These are phyloP conservation scores for Magnusiomyces fungicola DNA, from an alignment of 1,139 yeast species.

Conservation along the genomic window DNA sequence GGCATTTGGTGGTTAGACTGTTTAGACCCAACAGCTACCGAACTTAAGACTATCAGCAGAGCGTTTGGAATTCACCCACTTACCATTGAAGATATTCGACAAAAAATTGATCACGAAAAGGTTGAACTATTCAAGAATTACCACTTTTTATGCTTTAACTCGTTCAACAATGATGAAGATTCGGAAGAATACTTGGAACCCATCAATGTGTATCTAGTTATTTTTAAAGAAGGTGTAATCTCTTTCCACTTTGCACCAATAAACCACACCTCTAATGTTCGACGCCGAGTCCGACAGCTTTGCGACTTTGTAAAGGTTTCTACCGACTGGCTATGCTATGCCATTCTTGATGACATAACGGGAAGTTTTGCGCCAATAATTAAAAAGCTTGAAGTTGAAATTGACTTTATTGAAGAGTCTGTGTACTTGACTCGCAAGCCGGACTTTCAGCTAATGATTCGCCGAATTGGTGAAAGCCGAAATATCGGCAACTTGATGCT, in stretches of 20 bases:
- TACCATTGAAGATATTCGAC: conserved; percentile 89
- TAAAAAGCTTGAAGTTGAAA: conserved; percentile 79
- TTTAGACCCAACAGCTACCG: conserved; percentile 87
- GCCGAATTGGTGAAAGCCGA: conserved; percentile 81
- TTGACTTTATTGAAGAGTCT: conserved; percentile 86
- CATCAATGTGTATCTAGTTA: conserved; percentile 79
- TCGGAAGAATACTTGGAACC: conserved; percentile 82
- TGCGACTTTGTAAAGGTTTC: conserved; percentile 81
- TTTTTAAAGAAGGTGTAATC: conserved; percentile 73
- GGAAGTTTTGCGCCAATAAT: conserved; percentile 92
- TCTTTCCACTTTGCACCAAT: conserved; percentile 84
- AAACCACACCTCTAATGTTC: conserved; percentile 75
- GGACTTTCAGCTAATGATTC: conserved; percentile 59
- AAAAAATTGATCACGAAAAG: conserved; percentile 91
- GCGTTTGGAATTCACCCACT: conserved; percentile 93
- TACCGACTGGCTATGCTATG: conserved; percentile 93
- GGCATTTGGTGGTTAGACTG: conserved; percentile 82
- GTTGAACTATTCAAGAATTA: conserved; percentile 86
- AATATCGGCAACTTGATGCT: conserved; percentile 86
- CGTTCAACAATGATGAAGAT: conserved; percentile 63
- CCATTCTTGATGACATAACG: conserved; percentile 86
- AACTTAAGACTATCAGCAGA: conserved; percentile 83
- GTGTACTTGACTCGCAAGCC: conserved; percentile 55
- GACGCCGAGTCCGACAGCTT: conserved; percentile 85
- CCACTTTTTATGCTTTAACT: conserved; percentile 86